phyloP scores from a whole-genome alignment of 345 rosid species.

The Populus euphratica region DNA sequence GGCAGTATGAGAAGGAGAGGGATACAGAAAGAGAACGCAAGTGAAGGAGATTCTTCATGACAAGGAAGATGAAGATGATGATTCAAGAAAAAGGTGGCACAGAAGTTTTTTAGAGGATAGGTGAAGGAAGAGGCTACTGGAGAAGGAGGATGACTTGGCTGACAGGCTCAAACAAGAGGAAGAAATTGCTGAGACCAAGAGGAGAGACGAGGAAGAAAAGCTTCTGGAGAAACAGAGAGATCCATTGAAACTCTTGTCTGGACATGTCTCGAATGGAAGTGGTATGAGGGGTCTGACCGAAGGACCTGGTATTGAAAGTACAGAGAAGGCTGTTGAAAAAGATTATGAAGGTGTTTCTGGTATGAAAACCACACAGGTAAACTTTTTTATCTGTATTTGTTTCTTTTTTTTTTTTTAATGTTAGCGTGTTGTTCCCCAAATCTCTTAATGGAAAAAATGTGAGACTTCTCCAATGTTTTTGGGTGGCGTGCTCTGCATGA shows the following conservation, averaged over 20 bases:
- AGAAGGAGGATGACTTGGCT: constrained; percentile 79
- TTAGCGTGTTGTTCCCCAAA: background rate
- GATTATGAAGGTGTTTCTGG: constrained; percentile 24
- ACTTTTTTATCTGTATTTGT: background rate
- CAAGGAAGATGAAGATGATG: constrained; percentile 78
- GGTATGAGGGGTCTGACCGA: constrained; percentile 31
- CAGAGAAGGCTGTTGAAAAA: constrained; percentile 36
- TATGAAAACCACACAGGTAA: constrained; percentile 33
- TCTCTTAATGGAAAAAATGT: background rate
- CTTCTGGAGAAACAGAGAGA: constrained; percentile 56
- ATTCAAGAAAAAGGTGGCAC: constrained; percentile 80
- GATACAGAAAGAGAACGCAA: constrained; percentile 92
- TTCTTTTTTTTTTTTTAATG: background rate
- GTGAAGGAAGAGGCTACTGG: constrained; percentile 66
- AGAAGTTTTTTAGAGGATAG: constrained; percentile 69
- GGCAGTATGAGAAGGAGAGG: constrained; percentile 88
- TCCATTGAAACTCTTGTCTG: constrained; percentile 51
- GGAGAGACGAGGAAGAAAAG: constrained; percentile 74
- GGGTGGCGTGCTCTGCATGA: constrained; percentile 4
- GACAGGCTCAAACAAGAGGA: constrained; percentile 76
- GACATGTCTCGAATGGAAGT: constrained; percentile 40
- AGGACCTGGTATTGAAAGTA: constrained; percentile 35
- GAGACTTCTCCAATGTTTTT: background rate
- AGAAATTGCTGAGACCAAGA: constrained; percentile 79
- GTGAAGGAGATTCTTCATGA: constrained; percentile 74